Evolutionary conservation across 2,329 filamentous ascomycete genomes (phyloP).

Genomic region (Lasiodiplodia sp.): DNA sequence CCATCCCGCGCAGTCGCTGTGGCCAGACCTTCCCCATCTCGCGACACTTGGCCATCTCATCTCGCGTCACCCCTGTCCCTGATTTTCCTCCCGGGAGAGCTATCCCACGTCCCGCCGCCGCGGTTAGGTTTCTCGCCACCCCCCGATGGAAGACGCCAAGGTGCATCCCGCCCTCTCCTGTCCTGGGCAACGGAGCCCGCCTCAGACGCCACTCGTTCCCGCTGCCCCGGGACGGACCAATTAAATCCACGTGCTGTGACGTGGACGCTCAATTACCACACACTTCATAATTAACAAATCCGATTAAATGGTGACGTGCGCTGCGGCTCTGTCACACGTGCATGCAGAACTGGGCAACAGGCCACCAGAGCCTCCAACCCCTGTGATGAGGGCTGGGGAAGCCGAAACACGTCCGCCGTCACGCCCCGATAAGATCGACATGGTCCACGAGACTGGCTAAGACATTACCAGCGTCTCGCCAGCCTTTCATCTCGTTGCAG

Average conservation of each 20-base stretch:
- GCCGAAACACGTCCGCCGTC: neutral
- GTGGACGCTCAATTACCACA: neutral
- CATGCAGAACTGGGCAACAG: neutral
- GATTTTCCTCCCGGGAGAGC: conserved; percentile 8
- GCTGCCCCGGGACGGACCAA: neutral
- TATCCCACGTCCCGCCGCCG: conserved; percentile 6
- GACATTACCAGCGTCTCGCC: neutral
- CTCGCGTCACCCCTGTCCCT: conserved; percentile 19
- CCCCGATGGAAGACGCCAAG: neutral
- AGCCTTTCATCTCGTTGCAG: neutral
- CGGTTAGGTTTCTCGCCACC: neutral
- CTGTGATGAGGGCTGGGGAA: conserved; percentile 2
- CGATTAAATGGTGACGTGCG: neutral
- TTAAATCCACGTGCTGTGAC: conserved; percentile 16
- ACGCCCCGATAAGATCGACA: neutral
- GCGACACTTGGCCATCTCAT: conserved; percentile 6
- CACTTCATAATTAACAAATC: neutral
- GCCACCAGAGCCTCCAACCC: neutral
- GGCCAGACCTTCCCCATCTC: neutral
- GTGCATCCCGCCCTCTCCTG: conserved; percentile 6
- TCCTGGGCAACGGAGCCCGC: conserved; percentile 1
- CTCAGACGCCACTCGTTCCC: conserved; percentile 4
- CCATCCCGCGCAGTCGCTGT: neutral
- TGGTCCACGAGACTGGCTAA: neutral
- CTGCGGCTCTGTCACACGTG: conserved; percentile 14